Evolutionary conservation across 2,329 filamentous ascomycete genomes (phyloP).

Genomic region (Scytalidium sp.): DNA sequence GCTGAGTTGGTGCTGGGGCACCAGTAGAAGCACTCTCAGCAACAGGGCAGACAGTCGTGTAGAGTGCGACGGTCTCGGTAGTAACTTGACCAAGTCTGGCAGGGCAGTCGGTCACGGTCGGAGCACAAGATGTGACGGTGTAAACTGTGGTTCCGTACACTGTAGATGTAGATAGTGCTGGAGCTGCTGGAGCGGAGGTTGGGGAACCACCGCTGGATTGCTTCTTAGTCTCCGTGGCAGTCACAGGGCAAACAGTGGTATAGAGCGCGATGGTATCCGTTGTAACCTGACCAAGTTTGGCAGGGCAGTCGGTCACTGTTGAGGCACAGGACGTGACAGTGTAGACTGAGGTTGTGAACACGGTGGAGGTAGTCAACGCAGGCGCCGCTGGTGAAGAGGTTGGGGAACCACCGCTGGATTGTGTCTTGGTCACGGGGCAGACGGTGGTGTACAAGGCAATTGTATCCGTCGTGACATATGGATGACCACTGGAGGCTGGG

Average conservation of each 20-base stretch:
- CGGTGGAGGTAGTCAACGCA: constrained; percentile 37
- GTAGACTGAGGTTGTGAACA: constrained; percentile 46
- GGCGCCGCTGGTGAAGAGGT: constrained; percentile 2
- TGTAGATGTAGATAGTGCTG: constrained; percentile 18
- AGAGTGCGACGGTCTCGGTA: constrained; percentile 20
- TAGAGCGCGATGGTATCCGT: constrained; percentile 39
- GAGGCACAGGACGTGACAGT: constrained; percentile 50
- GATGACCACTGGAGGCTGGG: constrained; percentile 32
- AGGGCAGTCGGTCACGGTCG: constrained; percentile 26
- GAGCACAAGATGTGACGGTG: constrained; percentile 25
- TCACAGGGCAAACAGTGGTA: constrained; percentile 42
- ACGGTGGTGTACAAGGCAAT: constrained; percentile 34
- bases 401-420: neutral
- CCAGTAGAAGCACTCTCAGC: constrained; percentile 3
- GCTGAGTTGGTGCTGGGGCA: constrained; percentile 1
- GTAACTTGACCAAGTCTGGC: constrained; percentile 13
- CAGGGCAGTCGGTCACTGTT: constrained; percentile 50
- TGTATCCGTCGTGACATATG: constrained; percentile 30
- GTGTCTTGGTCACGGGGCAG: constrained; percentile 30
- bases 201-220: constrained; percentile 1
- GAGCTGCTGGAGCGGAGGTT: constrained; percentile 1
- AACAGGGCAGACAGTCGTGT: constrained; percentile 24
- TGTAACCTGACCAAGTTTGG: constrained; percentile 30
- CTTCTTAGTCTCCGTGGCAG: constrained; percentile 13
- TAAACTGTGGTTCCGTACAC: constrained; percentile 19